Percentiles rank a stretch among this genome's conserved stretches.
Conservation (phyloP, 2,329 filamentous ascomycete species). For the Hypoxylon rubiginosum region DNA sequence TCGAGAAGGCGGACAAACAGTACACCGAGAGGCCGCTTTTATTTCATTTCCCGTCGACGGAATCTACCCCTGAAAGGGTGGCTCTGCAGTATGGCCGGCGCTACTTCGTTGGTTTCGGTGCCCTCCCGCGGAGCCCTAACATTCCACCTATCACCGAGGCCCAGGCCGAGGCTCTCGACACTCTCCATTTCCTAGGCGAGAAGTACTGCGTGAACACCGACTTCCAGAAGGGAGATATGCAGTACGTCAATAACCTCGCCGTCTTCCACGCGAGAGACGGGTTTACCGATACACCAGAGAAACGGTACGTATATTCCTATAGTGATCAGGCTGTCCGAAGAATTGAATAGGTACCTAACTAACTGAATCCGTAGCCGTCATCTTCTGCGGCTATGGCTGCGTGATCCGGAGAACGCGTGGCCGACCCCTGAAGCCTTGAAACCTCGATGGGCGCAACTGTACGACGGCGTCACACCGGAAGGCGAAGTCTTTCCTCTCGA, state of each 20-base stretch:
- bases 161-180: constrained; percentile 67
- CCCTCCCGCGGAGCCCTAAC: constrained; percentile 63
- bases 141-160: constrained; percentile 70
- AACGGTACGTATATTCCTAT: constrained; percentile 60
- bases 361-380: constrained; percentile 58
- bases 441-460: constrained; percentile 67
- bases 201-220: constrained; percentile 61
- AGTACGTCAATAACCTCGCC: constrained; percentile 68
- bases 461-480: constrained; percentile 65
- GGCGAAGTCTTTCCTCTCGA: constrained; percentile 69
- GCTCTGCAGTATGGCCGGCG: constrained; percentile 73
- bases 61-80: constrained; percentile 63
- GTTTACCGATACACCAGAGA: constrained; percentile 61
- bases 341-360: constrained; percentile 55
- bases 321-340: constrained; percentile 48
- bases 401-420: constrained; percentile 65
- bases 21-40: constrained; percentile 67
- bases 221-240: constrained; percentile 66
- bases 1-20: constrained; percentile 62
- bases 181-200: constrained; percentile 64
- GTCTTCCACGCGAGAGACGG: constrained; percentile 68
- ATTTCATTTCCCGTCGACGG: constrained; percentile 66
- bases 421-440: constrained; percentile 59
- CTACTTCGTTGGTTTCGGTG: constrained; percentile 69
- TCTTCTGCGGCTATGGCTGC: constrained; percentile 64